phyloP scores from a whole-genome alignment of 1,139 yeast species.

The Scheffersomyces segobiensis region DNA sequence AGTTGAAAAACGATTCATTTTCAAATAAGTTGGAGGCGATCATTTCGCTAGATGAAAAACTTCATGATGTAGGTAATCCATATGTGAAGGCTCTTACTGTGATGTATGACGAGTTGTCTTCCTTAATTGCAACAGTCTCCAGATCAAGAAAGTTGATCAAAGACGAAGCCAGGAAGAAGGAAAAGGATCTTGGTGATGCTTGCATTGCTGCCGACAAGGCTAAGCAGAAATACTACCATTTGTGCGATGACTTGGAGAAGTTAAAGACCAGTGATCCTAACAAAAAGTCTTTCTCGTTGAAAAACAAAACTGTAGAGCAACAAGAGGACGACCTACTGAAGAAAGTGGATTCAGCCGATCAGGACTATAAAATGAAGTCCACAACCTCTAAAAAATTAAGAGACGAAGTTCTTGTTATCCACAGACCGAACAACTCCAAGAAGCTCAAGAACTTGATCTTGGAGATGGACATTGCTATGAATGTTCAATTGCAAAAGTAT shows the following conservation, averaged over 20 bases:
- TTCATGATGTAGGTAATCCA: slow-evolving; percentile 69
- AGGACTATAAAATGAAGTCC: slow-evolving; percentile 80
- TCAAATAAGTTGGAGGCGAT: slow-evolving; percentile 65
- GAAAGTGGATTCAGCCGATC: slow-evolving; percentile 82
- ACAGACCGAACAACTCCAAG: slow-evolving; percentile 76
- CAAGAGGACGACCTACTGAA: slow-evolving; percentile 87
- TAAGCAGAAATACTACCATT: slow-evolving; percentile 71
- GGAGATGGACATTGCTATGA: slow-evolving; percentile 86
- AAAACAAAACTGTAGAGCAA: slow-evolving; percentile 78
- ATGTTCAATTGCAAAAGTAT: slow-evolving; percentile 84
- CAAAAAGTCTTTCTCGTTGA: slow-evolving; percentile 76
- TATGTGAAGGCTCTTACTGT: slow-evolving; percentile 77
- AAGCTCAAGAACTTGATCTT: slow-evolving; percentile 75
- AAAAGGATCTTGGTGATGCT: slow-evolving; percentile 81
- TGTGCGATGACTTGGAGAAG: slow-evolving; percentile 86
- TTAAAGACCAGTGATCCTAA: slow-evolving; percentile 80
- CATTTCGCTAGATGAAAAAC: slow-evolving; percentile 74
- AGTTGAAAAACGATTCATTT: slow-evolving; percentile 69
- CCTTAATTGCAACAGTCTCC: slow-evolving; percentile 68
- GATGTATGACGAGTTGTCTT: slow-evolving; percentile 83
- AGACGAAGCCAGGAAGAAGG: slow-evolving; percentile 79
- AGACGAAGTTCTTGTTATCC: slow-evolving; percentile 67
- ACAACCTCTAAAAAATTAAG: slow-evolving; percentile 70
- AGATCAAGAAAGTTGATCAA: slow-evolving; percentile 73
- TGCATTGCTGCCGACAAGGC: slow-evolving; percentile 88